Evolutionary conservation across 2,329 filamentous ascomycete species (phyloP).

Genomic region (Daldinia sp.): DNA sequence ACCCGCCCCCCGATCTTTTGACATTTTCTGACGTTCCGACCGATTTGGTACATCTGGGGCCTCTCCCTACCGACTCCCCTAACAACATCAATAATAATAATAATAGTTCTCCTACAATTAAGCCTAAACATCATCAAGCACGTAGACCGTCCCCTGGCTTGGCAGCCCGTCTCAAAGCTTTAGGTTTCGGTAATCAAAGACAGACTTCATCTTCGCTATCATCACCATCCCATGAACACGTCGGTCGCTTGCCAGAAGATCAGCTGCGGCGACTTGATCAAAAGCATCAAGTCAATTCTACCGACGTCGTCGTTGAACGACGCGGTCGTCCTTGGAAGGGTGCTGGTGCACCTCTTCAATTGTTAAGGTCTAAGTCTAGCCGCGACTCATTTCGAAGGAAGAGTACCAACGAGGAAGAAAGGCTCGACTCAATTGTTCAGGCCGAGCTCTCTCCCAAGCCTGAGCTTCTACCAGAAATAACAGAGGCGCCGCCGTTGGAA

Average conservation of each 20-base stretch:
- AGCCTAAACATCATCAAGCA: constrained; percentile 44
- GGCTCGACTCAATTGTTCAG: constrained; percentile 20
- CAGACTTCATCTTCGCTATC: constrained; percentile 49
- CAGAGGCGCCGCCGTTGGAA: constrained; percentile 58
- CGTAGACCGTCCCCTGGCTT: constrained; percentile 71
- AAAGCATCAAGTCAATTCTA: constrained; percentile 66
- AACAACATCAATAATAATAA: constrained; percentile 29
- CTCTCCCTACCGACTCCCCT: constrained; percentile 36
- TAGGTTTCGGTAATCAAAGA: constrained; percentile 64
- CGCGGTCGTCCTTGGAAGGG: constrained; percentile 78
- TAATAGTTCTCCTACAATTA: constrained; percentile 39
- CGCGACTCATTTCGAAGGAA: constrained; percentile 43
- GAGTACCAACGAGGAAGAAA: constrained; percentile 36
- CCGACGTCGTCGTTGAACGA: constrained; percentile 63
- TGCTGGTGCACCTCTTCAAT: constrained; percentile 61
- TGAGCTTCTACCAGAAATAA: constrained; percentile 61
- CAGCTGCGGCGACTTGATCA: constrained; percentile 75
- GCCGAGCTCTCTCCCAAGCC: constrained; percentile 39
- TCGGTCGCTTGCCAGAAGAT: constrained; percentile 75
- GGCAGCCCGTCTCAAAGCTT: constrained; percentile 70
- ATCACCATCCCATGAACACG: constrained; percentile 52
- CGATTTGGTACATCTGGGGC: constrained; percentile 52
- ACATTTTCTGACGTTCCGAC: constrained; percentile 54
- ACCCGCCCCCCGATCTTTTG: constrained; percentile 44
- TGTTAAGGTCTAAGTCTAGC: constrained; percentile 45